Percentiles rank a stretch among this genome's conserved stretches.
phyloP scores from a whole-genome alignment of 495 filamentous ascomycete genomes.

The Xylaria longipes region DNA sequence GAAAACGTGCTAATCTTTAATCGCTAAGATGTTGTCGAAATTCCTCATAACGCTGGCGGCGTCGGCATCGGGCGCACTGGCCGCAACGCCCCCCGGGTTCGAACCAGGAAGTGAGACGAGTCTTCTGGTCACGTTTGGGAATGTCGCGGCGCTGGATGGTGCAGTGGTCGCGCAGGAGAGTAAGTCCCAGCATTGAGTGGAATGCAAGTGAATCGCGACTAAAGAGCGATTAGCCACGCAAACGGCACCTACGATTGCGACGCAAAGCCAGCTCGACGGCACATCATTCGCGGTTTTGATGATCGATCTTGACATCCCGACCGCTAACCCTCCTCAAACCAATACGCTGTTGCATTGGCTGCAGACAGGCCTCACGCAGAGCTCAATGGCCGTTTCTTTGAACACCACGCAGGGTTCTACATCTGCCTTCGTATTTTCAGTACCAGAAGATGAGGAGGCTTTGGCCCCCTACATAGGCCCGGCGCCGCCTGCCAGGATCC shows the following conservation, averaged over 20 bases:
- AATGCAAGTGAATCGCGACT: slow-evolving; percentile 7
- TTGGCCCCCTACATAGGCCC: slow-evolving; percentile 45
- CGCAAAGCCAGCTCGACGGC: slow-evolving; percentile 41
- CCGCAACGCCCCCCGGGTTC: slow-evolving; percentile 48
- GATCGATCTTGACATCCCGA: slow-evolving; percentile 54
- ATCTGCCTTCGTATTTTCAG: slow-evolving; percentile 44
- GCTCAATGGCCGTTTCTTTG: slow-evolving; percentile 36
- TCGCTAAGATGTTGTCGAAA: slow-evolving; percentile 42
- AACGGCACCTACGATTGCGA: slow-evolving; percentile 39
- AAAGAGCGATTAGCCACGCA: slow-evolving; percentile 30
- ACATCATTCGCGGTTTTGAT: slow-evolving; percentile 45
- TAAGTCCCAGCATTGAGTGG: slow-evolving; percentile 26
- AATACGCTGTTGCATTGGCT: slow-evolving; percentile 50
- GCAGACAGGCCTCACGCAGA: slow-evolving; percentile 48
- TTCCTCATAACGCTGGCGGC: slow-evolving; percentile 37
- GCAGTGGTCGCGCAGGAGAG: slow-evolving; percentile 41
- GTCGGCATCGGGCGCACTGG: slow-evolving; percentile 39
- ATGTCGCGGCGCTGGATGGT: slow-evolving; percentile 39
- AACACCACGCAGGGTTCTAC: slow-evolving; percentile 39
- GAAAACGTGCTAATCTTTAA: slow-evolving; percentile 4
- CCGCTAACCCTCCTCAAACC: slow-evolving; percentile 43
- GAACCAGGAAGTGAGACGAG: slow-evolving; percentile 38
- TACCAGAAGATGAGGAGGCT: slow-evolving; percentile 33
- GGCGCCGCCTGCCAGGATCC: slow-evolving; percentile 47
- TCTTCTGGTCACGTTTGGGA: slow-evolving; percentile 46